Percentiles rank a stretch among this genome's conserved stretches.
Evolutionary conservation across 441 rosid species (phyloP).

Genomic region (Populus hybrid): DNA sequence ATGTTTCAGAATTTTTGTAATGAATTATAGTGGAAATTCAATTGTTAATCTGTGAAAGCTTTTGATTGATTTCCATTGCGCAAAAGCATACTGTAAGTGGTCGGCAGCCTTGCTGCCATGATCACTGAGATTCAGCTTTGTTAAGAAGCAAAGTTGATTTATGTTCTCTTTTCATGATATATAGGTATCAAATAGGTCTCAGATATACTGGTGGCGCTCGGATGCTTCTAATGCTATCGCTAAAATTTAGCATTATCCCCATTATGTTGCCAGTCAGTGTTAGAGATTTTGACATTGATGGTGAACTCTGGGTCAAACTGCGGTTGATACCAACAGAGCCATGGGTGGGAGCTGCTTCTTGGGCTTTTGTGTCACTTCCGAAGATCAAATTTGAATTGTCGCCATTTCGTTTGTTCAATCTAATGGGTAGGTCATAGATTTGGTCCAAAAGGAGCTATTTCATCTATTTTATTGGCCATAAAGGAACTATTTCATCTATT

Average conservation of each 20-base stretch:
- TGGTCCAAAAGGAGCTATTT: neutral
- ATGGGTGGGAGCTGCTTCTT: slow-evolving; percentile 89
- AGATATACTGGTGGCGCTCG: slow-evolving; percentile 97
- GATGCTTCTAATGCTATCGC: slow-evolving; percentile 76
- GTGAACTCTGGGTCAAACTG: slow-evolving; percentile 97
- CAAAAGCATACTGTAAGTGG: neutral
- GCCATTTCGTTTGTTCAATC: slow-evolving; percentile 84
- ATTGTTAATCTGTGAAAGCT: too few relatives aligned
- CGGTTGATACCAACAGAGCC: slow-evolving; percentile 85
- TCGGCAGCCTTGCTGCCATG: neutral
- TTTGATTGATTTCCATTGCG: too few relatives aligned
- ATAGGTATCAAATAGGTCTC: slow-evolving; percentile 92
- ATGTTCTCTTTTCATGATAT: slow-evolving; percentile 16
- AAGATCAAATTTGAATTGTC: slow-evolving; percentile 91
- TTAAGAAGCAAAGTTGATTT: slow-evolving; percentile 3
- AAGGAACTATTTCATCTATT: neutral
- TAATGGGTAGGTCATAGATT: slow-evolving; percentile 65
- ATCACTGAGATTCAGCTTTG: neutral
- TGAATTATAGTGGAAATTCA: too few relatives aligned
- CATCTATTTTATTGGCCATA: neutral
- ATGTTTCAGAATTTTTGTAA: neutral
- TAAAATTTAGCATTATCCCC: slow-evolving; percentile 80
- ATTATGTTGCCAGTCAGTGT: slow-evolving; percentile 84
- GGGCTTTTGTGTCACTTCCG: slow-evolving; percentile 98
- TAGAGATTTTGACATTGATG: slow-evolving; percentile 92